Conservation (phyloP, 2,329 filamentous ascomycete species). For the Phyllosticta capitalensis region DNA sequence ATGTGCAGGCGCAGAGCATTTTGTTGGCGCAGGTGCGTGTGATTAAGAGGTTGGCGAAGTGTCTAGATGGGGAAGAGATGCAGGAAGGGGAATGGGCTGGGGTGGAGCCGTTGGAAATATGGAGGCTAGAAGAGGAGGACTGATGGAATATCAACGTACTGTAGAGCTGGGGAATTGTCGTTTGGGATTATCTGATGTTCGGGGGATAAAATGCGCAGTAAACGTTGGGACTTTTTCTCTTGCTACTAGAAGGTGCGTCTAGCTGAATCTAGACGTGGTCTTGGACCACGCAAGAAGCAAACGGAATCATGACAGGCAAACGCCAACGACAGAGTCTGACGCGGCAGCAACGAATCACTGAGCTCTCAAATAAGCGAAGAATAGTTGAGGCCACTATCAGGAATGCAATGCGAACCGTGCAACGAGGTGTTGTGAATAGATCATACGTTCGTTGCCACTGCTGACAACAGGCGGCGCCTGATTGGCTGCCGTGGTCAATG, state of each 20-base stretch:
- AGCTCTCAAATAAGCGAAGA: neutral
- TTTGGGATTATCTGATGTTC: too few relatives aligned
- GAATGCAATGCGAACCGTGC: neutral
- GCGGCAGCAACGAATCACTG: neutral
- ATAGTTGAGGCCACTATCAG: neutral
- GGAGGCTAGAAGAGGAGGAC: neutral
- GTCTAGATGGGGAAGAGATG: neutral
- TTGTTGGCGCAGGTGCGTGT: slow-evolving; percentile 1
- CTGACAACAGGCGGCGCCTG: neutral
- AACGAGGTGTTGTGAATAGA: neutral
- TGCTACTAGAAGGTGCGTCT: neutral
- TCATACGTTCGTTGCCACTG: neutral
- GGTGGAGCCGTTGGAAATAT: neutral
- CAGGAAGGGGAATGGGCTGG: neutral
- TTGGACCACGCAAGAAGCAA: too few relatives aligned
- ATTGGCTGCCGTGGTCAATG: neutral
- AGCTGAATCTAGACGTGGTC: neutral
- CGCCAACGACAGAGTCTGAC: neutral
- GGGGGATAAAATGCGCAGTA: too few relatives aligned
- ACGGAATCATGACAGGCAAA: neutral
- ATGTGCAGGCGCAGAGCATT: neutral
- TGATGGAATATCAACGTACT: too few relatives aligned
- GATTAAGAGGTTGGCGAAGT: neutral
- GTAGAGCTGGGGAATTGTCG: too few relatives aligned
- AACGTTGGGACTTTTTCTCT: too few relatives aligned